phyloP scores from a whole-genome alignment of 805 yeast genomes.

The Metschnikowia dekortorum region DNA sequence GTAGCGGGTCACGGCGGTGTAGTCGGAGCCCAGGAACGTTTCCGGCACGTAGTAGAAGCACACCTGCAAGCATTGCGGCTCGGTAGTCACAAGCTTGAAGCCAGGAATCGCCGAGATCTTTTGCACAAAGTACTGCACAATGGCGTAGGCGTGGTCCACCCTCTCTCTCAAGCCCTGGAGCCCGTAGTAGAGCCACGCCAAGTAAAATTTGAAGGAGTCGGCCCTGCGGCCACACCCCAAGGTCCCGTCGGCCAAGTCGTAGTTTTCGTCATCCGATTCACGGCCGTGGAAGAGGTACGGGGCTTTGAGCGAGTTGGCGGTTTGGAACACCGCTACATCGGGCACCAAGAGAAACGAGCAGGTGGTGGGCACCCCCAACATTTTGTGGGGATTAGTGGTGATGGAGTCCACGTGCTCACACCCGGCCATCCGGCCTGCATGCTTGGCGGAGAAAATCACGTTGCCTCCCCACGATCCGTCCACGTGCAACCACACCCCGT shows the following conservation, averaged over 20 bases:
- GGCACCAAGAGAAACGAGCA: slow-evolving; percentile 73
- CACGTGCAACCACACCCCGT: slow-evolving; percentile 72
- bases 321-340: slow-evolving; percentile 58
- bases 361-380: slow-evolving; percentile 82
- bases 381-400: slow-evolving; percentile 81
- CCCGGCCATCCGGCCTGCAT: slow-evolving; percentile 50
- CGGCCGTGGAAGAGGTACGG: slow-evolving; percentile 73
- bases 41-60: slow-evolving; percentile 68
- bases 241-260: slow-evolving; percentile 82
- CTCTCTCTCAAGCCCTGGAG: slow-evolving; percentile 57
- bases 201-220: slow-evolving; percentile 71
- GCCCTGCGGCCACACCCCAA: slow-evolving; percentile 91
- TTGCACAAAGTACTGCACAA: slow-evolving; percentile 58
- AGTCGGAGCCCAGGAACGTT: slow-evolving; percentile 22
- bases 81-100: slow-evolving; percentile 51
- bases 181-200: slow-evolving; percentile 83
- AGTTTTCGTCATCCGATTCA: slow-evolving; percentile 50
- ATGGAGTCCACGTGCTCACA: slow-evolving; percentile 65
- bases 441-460: slow-evolving; percentile 56
- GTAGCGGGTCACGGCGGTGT: slow-evolving; percentile 53
- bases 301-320: slow-evolving; percentile 71
- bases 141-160: slow-evolving; percentile 67
- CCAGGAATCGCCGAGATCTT: slow-evolving; percentile 35
- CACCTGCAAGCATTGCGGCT: slow-evolving; percentile 78
- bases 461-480: slow-evolving; percentile 95